A percentile compares a stretch with the other conserved stretches of the same genome.
phyloP scores from a whole-genome alignment of 2,329 filamentous ascomycete genomes.

The Didymellaceae sp. region DNA sequence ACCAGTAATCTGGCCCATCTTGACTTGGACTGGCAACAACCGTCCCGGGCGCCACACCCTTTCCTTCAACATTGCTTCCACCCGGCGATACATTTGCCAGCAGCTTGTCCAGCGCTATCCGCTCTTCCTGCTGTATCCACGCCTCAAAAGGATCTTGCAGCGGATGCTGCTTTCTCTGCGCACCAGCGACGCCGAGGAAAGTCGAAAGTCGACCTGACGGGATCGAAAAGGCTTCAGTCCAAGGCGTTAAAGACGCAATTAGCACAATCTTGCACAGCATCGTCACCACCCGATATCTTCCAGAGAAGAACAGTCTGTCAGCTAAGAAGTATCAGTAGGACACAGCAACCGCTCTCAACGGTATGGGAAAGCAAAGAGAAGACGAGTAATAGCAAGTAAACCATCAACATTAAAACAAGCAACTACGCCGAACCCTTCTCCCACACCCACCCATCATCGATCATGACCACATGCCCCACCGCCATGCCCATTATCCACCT shows the following conservation, averaged over 20 bases:
- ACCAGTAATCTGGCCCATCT: slow-evolving; percentile 52
- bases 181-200: slow-evolving; percentile 27
- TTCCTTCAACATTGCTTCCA: slow-evolving; percentile 46
- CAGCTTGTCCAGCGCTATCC: slow-evolving; percentile 46
- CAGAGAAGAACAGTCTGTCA: not conserved
- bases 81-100: slow-evolving; percentile 53
- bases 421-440: slow-evolving; percentile 9
- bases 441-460: slow-evolving; percentile 11
- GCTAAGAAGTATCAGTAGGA: not conserved
- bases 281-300: not conserved
- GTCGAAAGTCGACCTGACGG: slow-evolving; percentile 27
- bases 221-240: slow-evolving; percentile 40
- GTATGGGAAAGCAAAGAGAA: not conserved
- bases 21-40: slow-evolving; percentile 54
- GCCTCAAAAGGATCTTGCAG: slow-evolving; percentile 39
- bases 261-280: slow-evolving; percentile 18
- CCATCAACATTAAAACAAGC: slow-evolving; percentile 9
- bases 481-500: slow-evolving; percentile 10
- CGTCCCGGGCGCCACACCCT: slow-evolving; percentile 47
- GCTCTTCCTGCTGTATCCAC: slow-evolving; percentile 48
- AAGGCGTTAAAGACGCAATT: slow-evolving; percentile 26
- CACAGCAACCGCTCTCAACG: not conserved
- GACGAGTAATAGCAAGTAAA: not conserved
- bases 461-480: slow-evolving; percentile 16
- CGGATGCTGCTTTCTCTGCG: slow-evolving; percentile 34